phyloP scores from a whole-genome alignment of 495 filamentous ascomycete genomes.

The Aspergillus nanangensis region DNA sequence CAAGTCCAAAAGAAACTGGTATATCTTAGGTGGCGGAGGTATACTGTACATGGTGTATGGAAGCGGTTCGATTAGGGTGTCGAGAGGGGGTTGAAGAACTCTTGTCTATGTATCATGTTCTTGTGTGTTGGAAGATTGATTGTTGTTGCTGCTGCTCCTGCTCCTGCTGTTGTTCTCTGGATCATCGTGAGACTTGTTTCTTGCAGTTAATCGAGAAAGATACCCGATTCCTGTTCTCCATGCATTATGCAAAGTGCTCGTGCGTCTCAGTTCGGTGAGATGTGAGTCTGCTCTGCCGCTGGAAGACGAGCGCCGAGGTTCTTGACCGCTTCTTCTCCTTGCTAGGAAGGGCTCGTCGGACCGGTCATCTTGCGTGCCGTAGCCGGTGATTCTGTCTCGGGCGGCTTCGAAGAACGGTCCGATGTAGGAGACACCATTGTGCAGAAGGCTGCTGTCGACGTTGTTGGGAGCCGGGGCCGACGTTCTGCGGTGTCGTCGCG shows the following conservation, averaged over 20 bases:
- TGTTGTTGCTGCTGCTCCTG: too few relatives aligned
- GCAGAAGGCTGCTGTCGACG: conserved; percentile 6
- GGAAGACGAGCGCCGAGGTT: too few relatives aligned
- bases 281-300: too few relatives aligned
- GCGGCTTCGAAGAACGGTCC: conserved; percentile 5
- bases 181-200: neutral
- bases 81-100: neutral
- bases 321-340: conserved; percentile 22
- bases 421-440: conserved; percentile 13
- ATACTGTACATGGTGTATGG: neutral
- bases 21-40: too few relatives aligned
- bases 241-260: neutral
- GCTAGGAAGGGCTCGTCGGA: conserved; percentile 9
- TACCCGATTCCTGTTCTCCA: neutral
- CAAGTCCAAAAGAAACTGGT: too few relatives aligned
- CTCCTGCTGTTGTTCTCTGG: too few relatives aligned
- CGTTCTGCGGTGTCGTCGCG: conserved; percentile 17
- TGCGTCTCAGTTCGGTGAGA: too few relatives aligned
- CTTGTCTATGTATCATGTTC: neutral
- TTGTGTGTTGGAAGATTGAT: neutral
- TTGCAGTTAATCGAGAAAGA: neutral
- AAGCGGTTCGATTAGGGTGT: too few relatives aligned
- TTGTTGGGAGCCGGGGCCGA: conserved; percentile 23
- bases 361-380: conserved; percentile 26
- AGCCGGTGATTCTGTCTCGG: conserved; percentile 11